Percentiles rank a stretch among this genome's conserved stretches.
These are phyloP conservation scores for Lotus japonicus DNA, from an alignment of 306 rosid genomes.

Conservation along the genomic window DNA sequence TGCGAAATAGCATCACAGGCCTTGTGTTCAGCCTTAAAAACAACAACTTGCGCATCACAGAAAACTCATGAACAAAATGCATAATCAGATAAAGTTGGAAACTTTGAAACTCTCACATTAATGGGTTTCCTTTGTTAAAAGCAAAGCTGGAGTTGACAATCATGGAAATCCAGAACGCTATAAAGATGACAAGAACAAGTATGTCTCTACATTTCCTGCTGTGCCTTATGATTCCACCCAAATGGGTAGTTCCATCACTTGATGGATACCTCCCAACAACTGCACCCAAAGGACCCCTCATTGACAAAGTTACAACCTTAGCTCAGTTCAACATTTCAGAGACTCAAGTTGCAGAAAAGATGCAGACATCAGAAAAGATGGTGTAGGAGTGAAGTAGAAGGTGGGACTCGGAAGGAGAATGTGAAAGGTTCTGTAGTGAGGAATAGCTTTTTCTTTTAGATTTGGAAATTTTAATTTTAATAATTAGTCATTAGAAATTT, in stretches of 20 bases:
- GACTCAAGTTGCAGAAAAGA: no score
- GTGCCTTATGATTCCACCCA: slow-evolving; percentile 76
- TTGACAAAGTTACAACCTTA: neutral
- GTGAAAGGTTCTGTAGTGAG: no score
- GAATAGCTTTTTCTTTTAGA: no score
- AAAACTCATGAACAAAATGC: slow-evolving; percentile 12
- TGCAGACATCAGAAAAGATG: no score
- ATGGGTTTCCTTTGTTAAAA: slow-evolving; percentile 83
- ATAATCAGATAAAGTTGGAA: slow-evolving; percentile 18
- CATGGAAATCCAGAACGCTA: slow-evolving; percentile 92
- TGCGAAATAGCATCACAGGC: neutral
- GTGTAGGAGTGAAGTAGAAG: no score
- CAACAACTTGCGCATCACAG: slow-evolving; percentile 10
- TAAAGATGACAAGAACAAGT: slow-evolving; percentile 61
- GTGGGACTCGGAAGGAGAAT: no score
- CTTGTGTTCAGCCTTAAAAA: slow-evolving; percentile 6
- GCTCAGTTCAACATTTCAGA: no score
- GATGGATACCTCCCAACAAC: slow-evolving; percentile 88
- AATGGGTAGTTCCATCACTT: slow-evolving; percentile 76
- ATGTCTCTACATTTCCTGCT: slow-evolving; percentile 86
- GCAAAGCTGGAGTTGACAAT: slow-evolving; percentile 96
- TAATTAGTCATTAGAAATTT: no score
- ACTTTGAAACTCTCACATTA: slow-evolving; percentile 41
- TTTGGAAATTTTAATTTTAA: no score
- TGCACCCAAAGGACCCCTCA: slow-evolving; percentile 97